Percentiles rank a stretch among this genome's conserved stretches.
Conservation (phyloP, 2,329 filamentous ascomycete genomes). For the Cladosporium sp. region DNA sequence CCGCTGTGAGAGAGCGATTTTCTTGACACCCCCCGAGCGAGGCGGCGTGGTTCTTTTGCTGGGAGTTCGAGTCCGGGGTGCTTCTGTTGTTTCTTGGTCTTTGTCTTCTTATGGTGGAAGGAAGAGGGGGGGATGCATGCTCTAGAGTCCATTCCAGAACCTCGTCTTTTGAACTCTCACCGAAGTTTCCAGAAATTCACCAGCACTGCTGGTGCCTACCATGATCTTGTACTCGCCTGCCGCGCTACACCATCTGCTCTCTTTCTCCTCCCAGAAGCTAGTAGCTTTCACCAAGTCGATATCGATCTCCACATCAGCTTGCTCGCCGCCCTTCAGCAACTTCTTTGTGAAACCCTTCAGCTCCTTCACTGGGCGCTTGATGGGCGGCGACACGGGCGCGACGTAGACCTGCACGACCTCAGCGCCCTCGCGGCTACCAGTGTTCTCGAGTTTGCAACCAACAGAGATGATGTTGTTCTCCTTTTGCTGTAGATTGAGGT, state of each 20-base stretch:
- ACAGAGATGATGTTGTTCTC: conserved; percentile 34
- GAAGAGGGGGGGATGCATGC: too few relatives aligned
- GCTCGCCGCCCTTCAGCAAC: conserved; percentile 51
- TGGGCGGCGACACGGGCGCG: conserved; percentile 52
- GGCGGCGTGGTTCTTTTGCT: too few relatives aligned
- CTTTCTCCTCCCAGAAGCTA: conserved; percentile 65
- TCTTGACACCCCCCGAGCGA: too few relatives aligned
- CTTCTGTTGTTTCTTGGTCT: too few relatives aligned
- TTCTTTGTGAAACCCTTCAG: conserved; percentile 64
- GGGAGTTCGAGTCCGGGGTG: too few relatives aligned
- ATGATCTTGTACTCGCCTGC: conserved; percentile 59
- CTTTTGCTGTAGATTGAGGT: conserved; percentile 3
- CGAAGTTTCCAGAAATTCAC: conserved; percentile 4
- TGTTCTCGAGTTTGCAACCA: conserved; percentile 49
- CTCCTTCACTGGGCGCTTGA: conserved; percentile 65
- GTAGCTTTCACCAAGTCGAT: conserved; percentile 55
- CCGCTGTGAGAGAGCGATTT: too few relatives aligned
- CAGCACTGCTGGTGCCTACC: conserved; percentile 34
- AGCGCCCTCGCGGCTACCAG: conserved; percentile 50
- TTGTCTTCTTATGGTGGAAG: too few relatives aligned
- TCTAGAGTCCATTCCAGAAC: conserved; percentile 8
- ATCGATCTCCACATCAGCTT: conserved; percentile 49
- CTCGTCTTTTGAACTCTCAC: conserved; percentile 9
- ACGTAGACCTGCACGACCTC: conserved; percentile 66
- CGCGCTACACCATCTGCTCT: conserved; percentile 60